Base-by-base conservation (phyloP, 495 filamentous ascomycete species). In the Cryomyces antarcticus region DNA sequence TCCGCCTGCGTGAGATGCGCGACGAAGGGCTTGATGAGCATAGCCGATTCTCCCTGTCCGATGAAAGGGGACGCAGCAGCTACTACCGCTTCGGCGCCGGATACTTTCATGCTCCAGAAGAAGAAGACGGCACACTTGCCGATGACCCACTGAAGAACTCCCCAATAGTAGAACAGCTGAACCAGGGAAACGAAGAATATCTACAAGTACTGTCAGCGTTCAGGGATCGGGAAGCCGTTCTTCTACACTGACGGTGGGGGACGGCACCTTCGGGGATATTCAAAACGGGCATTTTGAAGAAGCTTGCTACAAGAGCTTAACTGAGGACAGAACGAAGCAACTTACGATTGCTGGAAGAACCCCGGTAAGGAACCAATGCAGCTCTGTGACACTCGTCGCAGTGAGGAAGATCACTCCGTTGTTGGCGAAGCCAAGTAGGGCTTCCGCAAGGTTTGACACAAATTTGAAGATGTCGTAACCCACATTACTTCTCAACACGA, bases 11-110 rank as follows among this genome's bases (percentile, higher is more conserved):
- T 94, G 45, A 92, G 66, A 57, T 89, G 73, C 5, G 78, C 62
- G 38, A 94, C 72, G 59, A 87, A 94, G 5, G 84, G 84, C 33
- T 75, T 74, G 62, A 94, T 84, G 41, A 94, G 63, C 78, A 94
- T 88, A 31, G 82, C 86, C 6, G 80, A 86, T 66, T 94, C 86
- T 48, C 86, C 86, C 62, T 89, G 85, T 30, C 86, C 86, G 49
- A 93, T 87, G 62, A 93, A 94, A 1, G 86, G 86, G 5, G 85
- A 86, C n/a, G 86, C 86, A 37, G 85, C 80, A 29, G 86, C 86
- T 28, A 93, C 86, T 29, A 94, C 80, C 24, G 86, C 83, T 56
- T 93, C 86, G 38, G 81, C 83, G 35, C 86, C 86, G n/a, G 83
- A 89, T n/a, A 93, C 82, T 6, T 72, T 67, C 68, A 94, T 76